Percentiles rank a stretch among this genome's conserved stretches.
Evolutionary conservation across 805 yeast species (phyloP).

Genomic region (Kodamaea sagamina): DNA sequence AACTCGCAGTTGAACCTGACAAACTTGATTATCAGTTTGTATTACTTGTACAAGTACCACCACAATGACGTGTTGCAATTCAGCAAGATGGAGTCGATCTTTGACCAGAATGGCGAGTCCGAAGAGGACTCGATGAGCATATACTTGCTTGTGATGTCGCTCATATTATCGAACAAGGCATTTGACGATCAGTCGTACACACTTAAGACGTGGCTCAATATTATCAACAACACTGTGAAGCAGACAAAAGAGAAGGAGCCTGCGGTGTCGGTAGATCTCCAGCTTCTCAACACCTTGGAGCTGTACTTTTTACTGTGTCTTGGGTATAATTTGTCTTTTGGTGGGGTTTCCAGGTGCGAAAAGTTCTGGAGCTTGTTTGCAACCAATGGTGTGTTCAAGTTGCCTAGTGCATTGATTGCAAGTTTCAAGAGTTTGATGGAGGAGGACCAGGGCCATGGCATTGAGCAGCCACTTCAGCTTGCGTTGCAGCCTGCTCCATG

Average conservation of each 20-base stretch:
- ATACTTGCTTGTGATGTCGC: conserved; percentile 27
- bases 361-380: conserved; percentile 27
- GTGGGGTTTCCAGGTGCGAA: conserved; percentile 20
- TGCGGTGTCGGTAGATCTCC: conserved; percentile 22
- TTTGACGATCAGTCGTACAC: conserved; percentile 53
- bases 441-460: neutral
- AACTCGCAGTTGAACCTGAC: conserved; percentile 25
- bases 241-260: conserved; percentile 8
- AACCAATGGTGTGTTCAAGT: conserved; percentile 9
- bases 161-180: conserved; percentile 42
- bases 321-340: conserved; percentile 31
- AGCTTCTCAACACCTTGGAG: conserved; percentile 31
- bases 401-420: conserved; percentile 13
- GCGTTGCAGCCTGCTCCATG: neutral
- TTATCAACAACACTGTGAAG: conserved; percentile 16
- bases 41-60: conserved; percentile 27
- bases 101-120: conserved; percentile 4
- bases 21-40: conserved; percentile 27
- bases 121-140: conserved; percentile 20
- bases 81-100: neutral
- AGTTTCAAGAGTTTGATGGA: conserved; percentile 16
- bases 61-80: conserved; percentile 13
- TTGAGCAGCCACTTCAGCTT: conserved; percentile 1
- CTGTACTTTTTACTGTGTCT: conserved; percentile 27
- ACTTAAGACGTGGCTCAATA: conserved; percentile 48